phyloP scores from a whole-genome alignment of 1,139 yeast genomes.

The Chernovozyma sophiae-reginae region DNA sequence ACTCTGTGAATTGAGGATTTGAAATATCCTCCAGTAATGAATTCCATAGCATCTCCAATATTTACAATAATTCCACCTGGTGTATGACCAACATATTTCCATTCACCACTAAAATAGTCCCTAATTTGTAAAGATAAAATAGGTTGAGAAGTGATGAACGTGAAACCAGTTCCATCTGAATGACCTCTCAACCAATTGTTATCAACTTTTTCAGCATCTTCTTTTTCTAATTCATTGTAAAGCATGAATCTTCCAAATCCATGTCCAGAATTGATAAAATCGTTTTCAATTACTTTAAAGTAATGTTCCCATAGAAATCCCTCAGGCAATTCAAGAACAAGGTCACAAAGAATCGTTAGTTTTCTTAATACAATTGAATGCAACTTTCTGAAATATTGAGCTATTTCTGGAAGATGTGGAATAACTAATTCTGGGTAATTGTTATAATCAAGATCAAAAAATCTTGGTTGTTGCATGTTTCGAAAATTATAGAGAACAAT shows the following conservation, averaged over 20 bases:
- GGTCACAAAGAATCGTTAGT: constrained; percentile 23
- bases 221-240: constrained; percentile 25
- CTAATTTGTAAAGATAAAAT: constrained; percentile 26
- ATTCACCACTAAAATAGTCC: constrained; percentile 21
- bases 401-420: constrained; percentile 23
- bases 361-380: constrained; percentile 23
- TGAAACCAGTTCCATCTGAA: constrained; percentile 26
- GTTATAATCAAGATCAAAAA: constrained; percentile 16
- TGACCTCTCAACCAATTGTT: constrained; percentile 24
- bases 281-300: constrained; percentile 20
- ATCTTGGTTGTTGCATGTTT: constrained; percentile 19
- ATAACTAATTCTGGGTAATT: constrained; percentile 27
- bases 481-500: constrained; percentile 27
- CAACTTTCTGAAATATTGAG: constrained; percentile 22
- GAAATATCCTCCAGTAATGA: constrained; percentile 28
- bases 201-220: constrained; percentile 18
- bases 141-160: constrained; percentile 28
- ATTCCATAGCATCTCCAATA: constrained; percentile 27
- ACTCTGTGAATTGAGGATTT: constrained; percentile 28
- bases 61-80: constrained; percentile 25
- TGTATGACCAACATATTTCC: constrained; percentile 26
- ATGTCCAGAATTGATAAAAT: constrained; percentile 22
- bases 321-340: constrained; percentile 29
- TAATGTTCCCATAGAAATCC: constrained; percentile 30
- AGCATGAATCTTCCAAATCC: constrained; percentile 33